Evolutionary conservation across 805 yeast genomes (phyloP), one percentile per base, ranked within the genome.

Genomic region (Lachancea nothofagi): DNA sequence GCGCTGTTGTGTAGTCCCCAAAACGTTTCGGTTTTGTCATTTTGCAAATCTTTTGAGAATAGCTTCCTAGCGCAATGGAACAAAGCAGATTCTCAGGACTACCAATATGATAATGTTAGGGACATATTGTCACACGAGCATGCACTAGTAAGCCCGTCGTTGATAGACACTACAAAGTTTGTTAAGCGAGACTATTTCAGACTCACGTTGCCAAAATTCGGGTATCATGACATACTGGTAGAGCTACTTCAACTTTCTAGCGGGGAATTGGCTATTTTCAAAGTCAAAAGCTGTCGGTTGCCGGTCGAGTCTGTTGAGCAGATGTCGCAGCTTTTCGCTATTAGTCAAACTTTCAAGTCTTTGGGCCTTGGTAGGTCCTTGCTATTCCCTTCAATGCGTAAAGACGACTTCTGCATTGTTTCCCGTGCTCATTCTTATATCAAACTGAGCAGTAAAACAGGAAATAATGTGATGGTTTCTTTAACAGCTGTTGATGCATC

Each of bases 251-350:
- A 54, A 30, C 47, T 59, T 19, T 20, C 38, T n/a, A 50, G 41
- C 29, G 59, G 57, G 3, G 53, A 48, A 22, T 18, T 59, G 24
- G 61, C 59, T 4, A 46, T 60, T 4, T 54, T 57, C 33, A 50
- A 47, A 29, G 47, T 57, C 5, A 50, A 49, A 32, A 44, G 53
- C 6, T 54, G 53, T 3, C 41, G 44, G 13, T 21, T 47, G 35
- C 45, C 55, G 9, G 37, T 42, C 8, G 43, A 30, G 2, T 29
- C 42, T 13, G 17, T 33, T 5, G 23, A 30, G 8, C 22, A 43
- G 1, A 33, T 55, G 14, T 33, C 56, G 19, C 42, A 43, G 26
- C 24, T 55, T 7, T 23, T 41, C 1, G 28, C 33, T 8, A 49
- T 50, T 6, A 41, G 47, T 12, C 43, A 40, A 28, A 30, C 40